These are phyloP conservation scores for Oryza meridionalis DNA, from an alignment of 176 grass and related monocot genomes.

Conservation along the genomic window DNA sequence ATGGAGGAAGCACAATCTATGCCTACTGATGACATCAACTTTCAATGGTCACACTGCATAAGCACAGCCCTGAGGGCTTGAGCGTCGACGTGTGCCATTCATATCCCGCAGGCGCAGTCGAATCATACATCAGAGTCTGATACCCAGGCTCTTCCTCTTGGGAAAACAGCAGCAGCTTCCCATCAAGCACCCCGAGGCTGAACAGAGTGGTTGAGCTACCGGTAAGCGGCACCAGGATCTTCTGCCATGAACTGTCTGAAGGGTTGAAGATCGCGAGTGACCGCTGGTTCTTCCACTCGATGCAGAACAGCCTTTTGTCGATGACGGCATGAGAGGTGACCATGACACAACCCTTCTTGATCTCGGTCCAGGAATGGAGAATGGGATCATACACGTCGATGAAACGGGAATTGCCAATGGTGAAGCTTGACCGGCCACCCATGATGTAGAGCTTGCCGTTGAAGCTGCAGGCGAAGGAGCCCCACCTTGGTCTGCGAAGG, in stretches of 20 bases:
- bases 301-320: constrained; percentile 50
- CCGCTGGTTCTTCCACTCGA: constrained; percentile 72
- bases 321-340: constrained; percentile 63
- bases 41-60: constrained; percentile 69
- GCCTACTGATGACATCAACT: constrained; percentile 30
- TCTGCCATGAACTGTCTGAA: constrained; percentile 47
- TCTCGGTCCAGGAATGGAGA: constrained; percentile 48
- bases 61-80: constrained; percentile 50
- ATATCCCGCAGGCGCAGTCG: constrained; percentile 42
- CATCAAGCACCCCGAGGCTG: constrained; percentile 54
- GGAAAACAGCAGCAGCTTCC: constrained; percentile 66
- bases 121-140: constrained; percentile 61
- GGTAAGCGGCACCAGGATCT: constrained; percentile 46
- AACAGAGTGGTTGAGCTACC: constrained; percentile 58
- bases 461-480: constrained; percentile 59
- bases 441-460: constrained; percentile 55
- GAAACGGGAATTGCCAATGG: constrained; percentile 62
- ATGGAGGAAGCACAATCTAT: background rate
- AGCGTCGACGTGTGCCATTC: constrained; percentile 63
- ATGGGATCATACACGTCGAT: constrained; percentile 58
- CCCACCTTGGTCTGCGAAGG: constrained; percentile 68
- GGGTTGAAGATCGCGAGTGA: constrained; percentile 53
- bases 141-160: constrained; percentile 51
- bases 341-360: constrained; percentile 87
- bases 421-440: constrained; percentile 87